Base-by-base conservation (phyloP, 2,329 filamentous ascomycete species). In the Monosporascus sp. region DNA sequence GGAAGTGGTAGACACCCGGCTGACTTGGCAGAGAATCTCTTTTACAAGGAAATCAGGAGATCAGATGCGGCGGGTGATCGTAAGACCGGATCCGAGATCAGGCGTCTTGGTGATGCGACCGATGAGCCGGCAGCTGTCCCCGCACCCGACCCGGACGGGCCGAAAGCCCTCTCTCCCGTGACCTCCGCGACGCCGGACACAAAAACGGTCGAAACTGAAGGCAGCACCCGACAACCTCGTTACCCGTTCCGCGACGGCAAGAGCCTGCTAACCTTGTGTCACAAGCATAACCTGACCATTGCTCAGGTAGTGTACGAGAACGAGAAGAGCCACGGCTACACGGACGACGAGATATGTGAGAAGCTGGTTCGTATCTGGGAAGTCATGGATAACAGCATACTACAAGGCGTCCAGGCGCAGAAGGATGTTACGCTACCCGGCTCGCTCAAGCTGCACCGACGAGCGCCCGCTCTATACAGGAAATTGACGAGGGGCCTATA, bases 241-340 rank as follows among this genome's bases (percentile, higher is more conserved):
- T 77, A 77, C 53, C 68, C 75, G 0, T 79, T 79, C 62, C 73
- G 72, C 38, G 72, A 79, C 46, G 75, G 73, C 6, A 63, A 63
- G 47, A 79, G 75, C 56, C 61, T 79, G 25, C 60, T 79, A 44
- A 68, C 72, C 3, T 61, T 79, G 2, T 79, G 76, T 52, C 70
- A 73, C 48, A 75, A 76, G 56, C 73, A 79, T 61, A 79, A 78
- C 51, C 64, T 79, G 6, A 79, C 76, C 3, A 79, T 79, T 27
- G 76, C 76, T 1, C 76, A 79, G 57, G 57, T 79, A 31, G 76
- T 79, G 4, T 79, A 77, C 52, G 75, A 79, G 60, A 79, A 79
- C 50, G 76, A 79, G 55, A 78, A 75, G 65, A 76, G 76, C 57
- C 70, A 75, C 5, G 76, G 76, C 8, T 77, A 78, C 52, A 74